Evolutionary conservation across 306 rosid species (phyloP), one percentile per base, ranked within the genome.

Genomic region (Fragaria nilgerrensis): DNA sequence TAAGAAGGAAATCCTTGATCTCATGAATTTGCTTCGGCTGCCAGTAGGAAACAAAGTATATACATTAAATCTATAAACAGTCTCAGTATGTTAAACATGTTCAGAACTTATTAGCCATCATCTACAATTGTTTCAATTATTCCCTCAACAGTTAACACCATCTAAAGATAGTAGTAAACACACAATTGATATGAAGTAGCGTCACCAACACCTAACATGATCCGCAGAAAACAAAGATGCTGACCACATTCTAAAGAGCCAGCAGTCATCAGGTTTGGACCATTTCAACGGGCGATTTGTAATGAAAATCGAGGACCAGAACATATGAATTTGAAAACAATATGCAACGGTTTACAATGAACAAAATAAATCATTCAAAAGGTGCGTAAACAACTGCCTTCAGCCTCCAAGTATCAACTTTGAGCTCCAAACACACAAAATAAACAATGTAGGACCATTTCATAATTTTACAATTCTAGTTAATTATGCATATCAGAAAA

Each of bases 1-100:
- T 93, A 23, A 93, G 89, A 85, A 93, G 97, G 85, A 93, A 93
- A 66, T 93, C 97, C 88, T 93, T 93, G 27, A 93, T 93, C 92
- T 93, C 97, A 0, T 86, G 93, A 75, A 93, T 90, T 89, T 93
- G 96, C 89, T 93, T 93, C 52, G 97, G 97, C 97, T 93, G 84
- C 27, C 61, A 15, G 2, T 44, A 43, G 19, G 5, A 36, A 7
- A 23, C 32, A 67, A 5, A 9, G 3, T 16, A 17, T 27, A 15
- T 1, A 61, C 70, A 61, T 27, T 44, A 61, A 22, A 2, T 36
- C 17, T 36, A 2, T 12, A 15, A 37, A 44, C 45, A 44, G 22
- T 74, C 20, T 25, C 7, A 41, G 19, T 29, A 15, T 73, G 11
- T 14, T 56, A 39, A 52, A 15, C 68, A 39, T 41, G 17, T 23